These are phyloP conservation scores for Geoglossum glabrum DNA, from an alignment of 495 filamentous ascomycete species.

Conservation along the genomic window DNA sequence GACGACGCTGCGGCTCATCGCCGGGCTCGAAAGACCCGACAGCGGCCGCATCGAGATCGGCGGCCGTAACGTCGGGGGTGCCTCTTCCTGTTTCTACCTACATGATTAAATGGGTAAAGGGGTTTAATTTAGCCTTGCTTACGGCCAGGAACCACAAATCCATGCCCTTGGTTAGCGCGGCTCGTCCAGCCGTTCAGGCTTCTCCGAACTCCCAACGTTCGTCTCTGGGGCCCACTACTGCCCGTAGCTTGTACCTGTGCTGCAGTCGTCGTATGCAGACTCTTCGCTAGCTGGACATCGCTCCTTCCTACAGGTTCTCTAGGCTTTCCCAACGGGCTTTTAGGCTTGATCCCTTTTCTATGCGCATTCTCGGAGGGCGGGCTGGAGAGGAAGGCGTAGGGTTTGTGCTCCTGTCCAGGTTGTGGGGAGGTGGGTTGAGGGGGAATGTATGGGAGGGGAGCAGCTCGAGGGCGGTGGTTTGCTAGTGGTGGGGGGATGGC, in stretches of 20 bases:
- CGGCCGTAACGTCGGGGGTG: too few relatives aligned
- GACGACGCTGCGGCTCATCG: too few relatives aligned
- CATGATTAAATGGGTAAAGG: neutral
- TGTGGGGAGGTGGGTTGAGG: constrained; percentile 3
- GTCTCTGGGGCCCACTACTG: constrained; percentile 11
- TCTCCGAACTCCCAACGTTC: constrained; percentile 36
- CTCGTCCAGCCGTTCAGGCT: constrained; percentile 37
- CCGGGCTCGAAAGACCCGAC: too few relatives aligned
- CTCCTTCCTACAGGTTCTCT: neutral
- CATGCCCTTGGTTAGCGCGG: neutral
- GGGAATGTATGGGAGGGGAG: constrained; percentile 7
- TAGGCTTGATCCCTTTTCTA: neutral
- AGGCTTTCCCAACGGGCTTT: neutral
- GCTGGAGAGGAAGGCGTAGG: constrained; percentile 26
- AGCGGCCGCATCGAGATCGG: too few relatives aligned
- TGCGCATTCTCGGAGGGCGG: constrained; percentile 14
- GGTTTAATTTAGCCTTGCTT: neutral
- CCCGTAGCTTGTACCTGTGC: constrained; percentile 14
- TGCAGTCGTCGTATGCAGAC: constrained; percentile 34
- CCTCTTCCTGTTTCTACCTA: too few relatives aligned
- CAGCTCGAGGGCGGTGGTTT: constrained; percentile 12
- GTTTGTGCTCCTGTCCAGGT: constrained; percentile 4
- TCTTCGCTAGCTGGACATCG: constrained; percentile 21
- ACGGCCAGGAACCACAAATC: neutral
- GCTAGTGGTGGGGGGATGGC: constrained; percentile 9